Evolutionary conservation across 2,329 filamentous ascomycete species (phyloP), one percentile per base, ranked within the genome.

Genomic region (Byssothecium circinans): DNA sequence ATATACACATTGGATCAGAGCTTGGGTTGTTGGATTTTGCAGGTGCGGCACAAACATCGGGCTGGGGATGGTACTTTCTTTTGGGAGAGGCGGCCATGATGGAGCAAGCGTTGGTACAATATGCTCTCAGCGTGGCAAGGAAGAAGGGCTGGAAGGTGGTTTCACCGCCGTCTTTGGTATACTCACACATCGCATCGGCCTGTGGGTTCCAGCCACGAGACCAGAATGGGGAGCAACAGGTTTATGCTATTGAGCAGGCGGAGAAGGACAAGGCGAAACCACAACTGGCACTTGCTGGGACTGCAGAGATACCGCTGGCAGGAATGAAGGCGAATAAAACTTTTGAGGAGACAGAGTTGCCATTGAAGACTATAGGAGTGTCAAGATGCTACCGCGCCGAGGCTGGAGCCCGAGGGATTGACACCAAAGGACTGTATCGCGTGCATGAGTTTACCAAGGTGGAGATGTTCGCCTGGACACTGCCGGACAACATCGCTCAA

Each of bases 361-460:
- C 94, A 0, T 60, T 89, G 32, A 92, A 90, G 69, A 78, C 86
- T 15, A 89, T 95, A 2, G 94, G 89, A 14, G 84, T 88, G 1
- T 96, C 89, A 47, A 81, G 94, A n/a, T 95, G 91, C 77, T 99
- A 95, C 73, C 87, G 94, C 43, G 94, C 94, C 36, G 94, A 99
- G 74, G 94, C 94, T 0, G 94, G 94, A 25, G 89, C 91, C 1
- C 81, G 92, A 32, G 94, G 94, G 23, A 85, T 87, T 19, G 89
- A 94, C 60, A 96, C 91, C 1, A 96, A 96, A 74, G 94, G 94
- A 4, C 76, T 99, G 1, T 99, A 97, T 74, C 87, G 94, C 22
- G 94, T 99, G 3, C 94, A 99, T 73, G 94, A 99, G 73, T 99
- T 99, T 73, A 96, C 91, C 22, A 99, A 99, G 70, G 92, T 99